Base-by-base conservation (phyloP, 768 basidiomycete species). In the Tricholomella constricta region DNA sequence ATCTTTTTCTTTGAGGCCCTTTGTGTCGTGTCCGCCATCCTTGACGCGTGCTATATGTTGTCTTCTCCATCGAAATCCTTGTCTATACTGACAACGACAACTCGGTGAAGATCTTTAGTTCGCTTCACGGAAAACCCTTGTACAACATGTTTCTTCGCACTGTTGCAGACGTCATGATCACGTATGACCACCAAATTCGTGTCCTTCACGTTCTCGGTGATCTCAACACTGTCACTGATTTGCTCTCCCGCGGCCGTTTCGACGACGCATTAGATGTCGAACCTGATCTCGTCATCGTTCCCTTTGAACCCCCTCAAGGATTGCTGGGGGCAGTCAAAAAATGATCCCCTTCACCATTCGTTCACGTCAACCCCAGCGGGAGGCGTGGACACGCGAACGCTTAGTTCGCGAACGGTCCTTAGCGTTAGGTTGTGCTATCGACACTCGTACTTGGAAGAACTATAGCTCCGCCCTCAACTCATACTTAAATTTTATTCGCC, bases 31-130 rank as follows among this genome's bases (percentile, higher is more conserved):
- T 58, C 38, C 4, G 58, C 60, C 0, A 20, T 64, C 25, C 32
- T 23, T 1, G 11, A 26, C 22, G 23, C n/a, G 0, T 17, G 12
- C 11, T 19, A 5, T 1, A 6, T 19, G 34, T 65, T 4, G 62
- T n/a, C n/a, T n/a, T n/a, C n/a, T n/a, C n/a, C n/a, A n/a, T n/a
- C n/a, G n/a, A n/a, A n/a, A n/a, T n/a, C n/a, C n/a, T n/a, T n/a
- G n/a, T 73, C 19, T 69, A 52, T 50, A 62, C 65, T 0, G 69
- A 73, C 56, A 72, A 61, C 45, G 17, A 26, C 0, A 70, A 71
- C 46, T 64, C 64, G 0, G 64, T 71, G 2, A 36, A 64, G 27
- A 67, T 71, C 1, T 71, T 70, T 46, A 57, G 60, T 50, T 52
- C 63, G 0, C 54, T 74, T 3, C 26, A 50, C 4, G 63, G 65